These are phyloP conservation scores for Lasiosphaeria hispida DNA, from an alignment of 495 filamentous ascomycete genomes.

Conservation along the genomic window DNA sequence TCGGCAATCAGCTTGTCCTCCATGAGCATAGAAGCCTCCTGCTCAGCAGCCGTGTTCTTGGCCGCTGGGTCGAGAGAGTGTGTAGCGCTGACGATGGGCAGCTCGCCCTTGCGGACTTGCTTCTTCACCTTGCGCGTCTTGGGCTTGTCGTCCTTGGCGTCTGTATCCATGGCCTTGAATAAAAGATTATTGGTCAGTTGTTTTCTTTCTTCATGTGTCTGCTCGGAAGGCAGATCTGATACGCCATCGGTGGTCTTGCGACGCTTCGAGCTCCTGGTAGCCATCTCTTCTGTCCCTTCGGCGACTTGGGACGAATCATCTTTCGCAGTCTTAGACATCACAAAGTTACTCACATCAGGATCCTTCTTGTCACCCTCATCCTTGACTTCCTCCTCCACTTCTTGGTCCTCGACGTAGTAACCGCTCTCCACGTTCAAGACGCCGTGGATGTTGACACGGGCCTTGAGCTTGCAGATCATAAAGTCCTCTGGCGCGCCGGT, in stretches of 20 bases:
- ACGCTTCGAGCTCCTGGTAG: constrained; percentile 26
- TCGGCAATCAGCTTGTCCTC: constrained; percentile 98
- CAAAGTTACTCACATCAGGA: constrained; percentile 62
- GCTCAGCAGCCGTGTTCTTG: constrained; percentile 69
- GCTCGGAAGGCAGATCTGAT: constrained; percentile 13
- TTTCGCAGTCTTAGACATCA: constrained; percentile 5
- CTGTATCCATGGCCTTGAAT: constrained; percentile 84
- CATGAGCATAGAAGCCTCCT: constrained; percentile 88
- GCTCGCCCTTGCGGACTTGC: constrained; percentile 96
- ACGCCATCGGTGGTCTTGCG: constrained; percentile 26
- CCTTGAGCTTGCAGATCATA: constrained; percentile 99
- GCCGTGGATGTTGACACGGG: constrained; percentile 93
- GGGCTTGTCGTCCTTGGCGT: constrained; percentile 73
- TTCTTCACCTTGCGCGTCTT: constrained; percentile 99
- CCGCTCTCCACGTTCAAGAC: constrained; percentile 95
- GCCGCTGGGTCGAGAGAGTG: constrained; percentile 66
- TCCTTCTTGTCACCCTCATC: constrained; percentile 69
- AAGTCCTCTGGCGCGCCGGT: constrained; percentile 80
- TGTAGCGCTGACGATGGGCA: constrained; percentile 82
- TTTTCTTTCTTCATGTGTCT: constrained; percentile 1
- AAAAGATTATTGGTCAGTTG: constrained; percentile 24
- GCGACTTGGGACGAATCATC: neutral
- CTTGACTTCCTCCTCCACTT: constrained; percentile 90
- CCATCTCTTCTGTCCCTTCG: constrained; percentile 8
- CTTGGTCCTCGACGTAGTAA: constrained; percentile 97